These are phyloP conservation scores for Guyanaporus albipodus DNA, from an alignment of 768 basidiomycete genomes.

Conservation along the genomic window DNA sequence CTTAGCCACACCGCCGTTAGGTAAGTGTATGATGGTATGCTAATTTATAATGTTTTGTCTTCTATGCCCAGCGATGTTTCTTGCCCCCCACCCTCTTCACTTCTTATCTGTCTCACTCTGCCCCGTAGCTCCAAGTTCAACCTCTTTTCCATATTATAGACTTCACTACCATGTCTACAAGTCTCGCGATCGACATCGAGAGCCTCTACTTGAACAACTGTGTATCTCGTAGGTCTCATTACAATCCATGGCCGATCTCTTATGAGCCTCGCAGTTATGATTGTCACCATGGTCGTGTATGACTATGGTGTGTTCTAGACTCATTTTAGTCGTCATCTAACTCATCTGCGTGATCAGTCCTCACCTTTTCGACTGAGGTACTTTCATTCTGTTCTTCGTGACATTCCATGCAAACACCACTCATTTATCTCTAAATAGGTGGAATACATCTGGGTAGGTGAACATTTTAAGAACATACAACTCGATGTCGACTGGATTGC, in stretches of 20 bases:
- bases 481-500: background rate
- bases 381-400: background rate
- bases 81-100: no score
- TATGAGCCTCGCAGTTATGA: background rate
- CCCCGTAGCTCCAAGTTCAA: background rate
- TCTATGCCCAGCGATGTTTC: background rate
- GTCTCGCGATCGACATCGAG: background rate
- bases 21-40: background rate
- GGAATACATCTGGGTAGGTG: slow-evolving; percentile 6
- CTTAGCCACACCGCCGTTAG: background rate
- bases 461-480: no score
- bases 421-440: background rate
- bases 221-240: background rate
- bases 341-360: background rate
- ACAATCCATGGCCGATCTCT: background rate
- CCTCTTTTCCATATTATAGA: background rate
- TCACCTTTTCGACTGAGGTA: slow-evolving; percentile 10
- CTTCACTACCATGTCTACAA: slow-evolving; percentile 1
- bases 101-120: background rate
- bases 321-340: background rate
- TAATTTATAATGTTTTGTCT: no score
- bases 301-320: background rate
- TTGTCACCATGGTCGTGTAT: background rate
- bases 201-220: background rate
- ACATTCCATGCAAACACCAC: background rate